Conservation (phyloP, 2,329 filamentous ascomycete genomes). For the Akanthomyces lecanii region DNA sequence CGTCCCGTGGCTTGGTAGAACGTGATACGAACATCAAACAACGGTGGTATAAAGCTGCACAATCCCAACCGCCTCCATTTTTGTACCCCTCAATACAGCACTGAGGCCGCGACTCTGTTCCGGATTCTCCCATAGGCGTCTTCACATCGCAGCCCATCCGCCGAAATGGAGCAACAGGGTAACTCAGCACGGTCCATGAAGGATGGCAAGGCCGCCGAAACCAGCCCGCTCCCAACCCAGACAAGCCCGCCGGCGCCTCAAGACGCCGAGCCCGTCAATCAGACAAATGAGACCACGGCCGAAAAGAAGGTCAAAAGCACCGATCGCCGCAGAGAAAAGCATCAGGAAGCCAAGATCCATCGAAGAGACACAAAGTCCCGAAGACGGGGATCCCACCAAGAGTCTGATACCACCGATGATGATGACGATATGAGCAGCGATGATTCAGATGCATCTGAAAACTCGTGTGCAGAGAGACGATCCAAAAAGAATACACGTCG, state of each 20-base stretch:
- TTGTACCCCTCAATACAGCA: neutral
- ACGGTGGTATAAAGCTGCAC: neutral
- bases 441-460: constrained; percentile 9
- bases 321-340: constrained; percentile 2
- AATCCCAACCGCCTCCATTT: neutral
- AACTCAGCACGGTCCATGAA: constrained; percentile 6
- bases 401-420: constrained; percentile 5
- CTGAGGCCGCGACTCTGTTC: neutral
- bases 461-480: neutral
- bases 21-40: neutral
- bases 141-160: neutral
- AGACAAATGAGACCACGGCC: neutral
- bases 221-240: neutral
- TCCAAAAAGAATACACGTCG: neutral
- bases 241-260: neutral
- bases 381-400: neutral
- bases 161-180: constrained; percentile 9
- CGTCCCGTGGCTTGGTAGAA: neutral
- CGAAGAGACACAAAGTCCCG: constrained; percentile 4
- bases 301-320: constrained; percentile 7
- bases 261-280: neutral
- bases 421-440: constrained; percentile 6
- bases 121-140: neutral
- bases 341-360: neutral
- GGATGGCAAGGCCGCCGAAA: constrained; percentile 5